Evolutionary conservation across 2,329 filamentous ascomycete species (phyloP), one percentile per base, ranked within the genome.

Genomic region (Ambrosiella xylebori): DNA sequence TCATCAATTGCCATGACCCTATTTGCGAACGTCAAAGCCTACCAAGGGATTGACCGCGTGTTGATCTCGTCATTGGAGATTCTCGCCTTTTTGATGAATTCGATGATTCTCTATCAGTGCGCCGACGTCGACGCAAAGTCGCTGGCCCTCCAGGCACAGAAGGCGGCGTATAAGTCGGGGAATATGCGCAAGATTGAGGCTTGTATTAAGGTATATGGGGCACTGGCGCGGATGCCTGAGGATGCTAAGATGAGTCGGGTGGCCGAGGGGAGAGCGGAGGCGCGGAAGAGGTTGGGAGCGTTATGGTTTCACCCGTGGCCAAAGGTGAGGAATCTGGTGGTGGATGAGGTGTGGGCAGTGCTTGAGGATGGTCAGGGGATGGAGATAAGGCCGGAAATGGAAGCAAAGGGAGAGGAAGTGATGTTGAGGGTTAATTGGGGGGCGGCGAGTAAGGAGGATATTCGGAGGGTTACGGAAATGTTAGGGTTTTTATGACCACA

Each of bases 261-360:
- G 19, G 61, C 58, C 11, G 63, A 64, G 35, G 62, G 61, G 27
- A 71, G 72, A 0, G 70, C 79, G 7, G 72, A 73, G 59, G 85
- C 84, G 2, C 69, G 82, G 57, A 81, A 77, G 66, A 86, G 89
- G 67, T 71, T 96, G 45, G 78, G 78, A 0, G 81, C 78, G 19
- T 79, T 95, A 73, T 72, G 95, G 62, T 70, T 81, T 59, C 91
- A 95, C 71, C 87, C 88, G 0, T 95, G 88, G 74, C 88, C 90
- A 5, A 79, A 79, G 65, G 81, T 94, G 63, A 71, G 82, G 61
- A 77, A 69, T 61, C 67, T 74, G 51, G 80, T 80, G 13, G 74
- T 80, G 3, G 81, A 85, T 63, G 78, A 80, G 68, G 66, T 84
- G 39, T 84, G 77, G 78, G 70, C 67, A 15, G 63, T 77, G 58